These are phyloP conservation scores for Chloranthus sessilifolius DNA, from an alignment of 164 flowering plant species.

Conservation along the genomic window DNA sequence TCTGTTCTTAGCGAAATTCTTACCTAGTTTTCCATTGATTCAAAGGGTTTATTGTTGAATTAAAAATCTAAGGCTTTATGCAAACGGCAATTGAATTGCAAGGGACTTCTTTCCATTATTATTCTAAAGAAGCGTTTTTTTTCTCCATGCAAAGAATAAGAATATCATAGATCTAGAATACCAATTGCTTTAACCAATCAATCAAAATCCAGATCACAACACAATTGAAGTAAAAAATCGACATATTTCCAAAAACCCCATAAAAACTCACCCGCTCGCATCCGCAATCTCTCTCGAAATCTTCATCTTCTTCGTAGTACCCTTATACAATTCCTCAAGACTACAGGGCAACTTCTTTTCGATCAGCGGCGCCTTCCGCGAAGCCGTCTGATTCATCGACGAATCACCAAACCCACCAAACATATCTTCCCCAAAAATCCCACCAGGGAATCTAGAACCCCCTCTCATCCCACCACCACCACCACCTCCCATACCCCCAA, in stretches of 20 bases:
- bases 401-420: constrained; percentile 31
- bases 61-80: no score
- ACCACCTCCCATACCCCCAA: constrained; percentile 40
- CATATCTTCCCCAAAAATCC: constrained; percentile 47
- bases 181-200: no score
- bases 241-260: no score
- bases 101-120: no score
- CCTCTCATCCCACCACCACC: constrained; percentile 25
- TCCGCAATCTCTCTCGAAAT: constrained; percentile 54
- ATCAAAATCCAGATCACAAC: neutral
- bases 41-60: no score
- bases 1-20: no score
- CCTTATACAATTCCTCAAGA: constrained; percentile 60
- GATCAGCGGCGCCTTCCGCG: constrained; percentile 43
- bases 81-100: no score
- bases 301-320: constrained; percentile 63
- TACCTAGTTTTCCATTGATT: no score
- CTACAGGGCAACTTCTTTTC: constrained; percentile 48
- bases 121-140: no score
- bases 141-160: no score
- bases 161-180: no score
- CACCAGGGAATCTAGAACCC: constrained; percentile 28
- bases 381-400: constrained; percentile 19
- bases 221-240: neutral
- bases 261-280: constrained; percentile 45